Percentiles rank a stretch among this genome's conserved stretches.
Conservation (phyloP, 2,329 filamentous ascomycete genomes). For the Epichloe typhina region DNA sequence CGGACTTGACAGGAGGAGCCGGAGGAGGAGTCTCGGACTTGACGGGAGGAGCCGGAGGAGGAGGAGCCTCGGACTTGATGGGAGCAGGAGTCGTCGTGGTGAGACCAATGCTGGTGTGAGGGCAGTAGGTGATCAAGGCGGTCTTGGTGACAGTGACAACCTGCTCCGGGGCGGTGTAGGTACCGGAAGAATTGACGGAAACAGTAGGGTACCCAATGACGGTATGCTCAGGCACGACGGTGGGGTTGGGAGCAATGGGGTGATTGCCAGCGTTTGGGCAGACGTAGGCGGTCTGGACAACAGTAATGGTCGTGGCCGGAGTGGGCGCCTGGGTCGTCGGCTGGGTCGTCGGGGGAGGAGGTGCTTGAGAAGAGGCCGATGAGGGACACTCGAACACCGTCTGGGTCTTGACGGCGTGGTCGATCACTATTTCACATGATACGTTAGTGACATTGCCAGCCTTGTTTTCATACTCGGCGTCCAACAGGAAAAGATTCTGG, state of each 20-base stretch:
- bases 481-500: too few species aligned
- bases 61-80: slow-evolving; percentile 9
- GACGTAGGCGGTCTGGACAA: slow-evolving; percentile 57
- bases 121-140: slow-evolving; percentile 36
- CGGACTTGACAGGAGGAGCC: too few species aligned
- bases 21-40: slow-evolving; percentile 6
- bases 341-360: background rate
- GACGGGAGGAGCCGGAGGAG: background rate
- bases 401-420: slow-evolving; percentile 15
- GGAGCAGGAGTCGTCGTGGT: slow-evolving; percentile 19
- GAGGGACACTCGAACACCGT: slow-evolving; percentile 8
- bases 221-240: slow-evolving; percentile 39
- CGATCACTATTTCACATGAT: slow-evolving; percentile 22
- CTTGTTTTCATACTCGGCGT: rapidly evolving
- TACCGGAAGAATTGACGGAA: slow-evolving; percentile 48
- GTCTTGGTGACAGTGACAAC: slow-evolving; percentile 58
- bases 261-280: slow-evolving; percentile 65
- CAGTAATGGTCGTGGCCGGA: slow-evolving; percentile 21
- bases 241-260: slow-evolving; percentile 58
- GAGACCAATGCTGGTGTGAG: slow-evolving; percentile 21
- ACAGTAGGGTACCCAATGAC: slow-evolving; percentile 29
- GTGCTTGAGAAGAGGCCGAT: slow-evolving; percentile 5
- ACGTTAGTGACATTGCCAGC: background rate
- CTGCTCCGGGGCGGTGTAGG: slow-evolving; percentile 58
- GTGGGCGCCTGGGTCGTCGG: slow-evolving; percentile 4